Evolutionary conservation across 176 grass and related monocot species (phyloP), one percentile per base, ranked within the genome.

Genomic region (Lolium rigidum): DNA sequence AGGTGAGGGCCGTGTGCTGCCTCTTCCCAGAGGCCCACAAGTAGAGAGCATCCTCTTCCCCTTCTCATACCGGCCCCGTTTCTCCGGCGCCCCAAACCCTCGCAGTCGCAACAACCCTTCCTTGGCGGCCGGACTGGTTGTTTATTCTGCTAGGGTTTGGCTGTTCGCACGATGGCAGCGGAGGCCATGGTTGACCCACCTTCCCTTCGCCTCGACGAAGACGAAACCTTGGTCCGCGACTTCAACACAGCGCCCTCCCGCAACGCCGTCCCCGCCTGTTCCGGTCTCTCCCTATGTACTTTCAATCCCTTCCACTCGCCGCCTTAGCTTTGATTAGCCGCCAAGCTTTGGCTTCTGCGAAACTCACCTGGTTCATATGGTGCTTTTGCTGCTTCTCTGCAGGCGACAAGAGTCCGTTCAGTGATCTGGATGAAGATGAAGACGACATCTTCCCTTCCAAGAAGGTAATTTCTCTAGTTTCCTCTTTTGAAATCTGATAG

Each of bases 371-470:
- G 21, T 74, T 84, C 31, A 35, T 35, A 35, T 35, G 31, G 21
- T 51, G 7, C 81, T 10, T 31, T 35, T 84, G 68, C 67, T 68
- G 16, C 77, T 49, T 9, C 50, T 88, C 46, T 87, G 35, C 76
- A 98, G 95, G 87, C 5, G 93, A 89, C 16, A 98, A 98, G 85
- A 93, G 93, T 55, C 77, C 62, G 17, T 95, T 92, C 78, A 87
- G 85, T 49, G 95, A 98, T 87, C 84, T 98, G 52, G 95, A 95
- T 21, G 95, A 98, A 5, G 95, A 98, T 3, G 93, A 95, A 0
- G 95, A 95, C 7, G 95, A 95, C 64, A 88, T 95, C 43, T 98
- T 98, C 50, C 83, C 83, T 51, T 83, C 76, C 20, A 98, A 98
- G 83, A 95, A 95, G 93, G 93, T 95, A 82, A 43, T 24, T 67